phyloP scores from a whole-genome alignment of 73 alveolate species.

The Paramecium octaurelia region DNA sequence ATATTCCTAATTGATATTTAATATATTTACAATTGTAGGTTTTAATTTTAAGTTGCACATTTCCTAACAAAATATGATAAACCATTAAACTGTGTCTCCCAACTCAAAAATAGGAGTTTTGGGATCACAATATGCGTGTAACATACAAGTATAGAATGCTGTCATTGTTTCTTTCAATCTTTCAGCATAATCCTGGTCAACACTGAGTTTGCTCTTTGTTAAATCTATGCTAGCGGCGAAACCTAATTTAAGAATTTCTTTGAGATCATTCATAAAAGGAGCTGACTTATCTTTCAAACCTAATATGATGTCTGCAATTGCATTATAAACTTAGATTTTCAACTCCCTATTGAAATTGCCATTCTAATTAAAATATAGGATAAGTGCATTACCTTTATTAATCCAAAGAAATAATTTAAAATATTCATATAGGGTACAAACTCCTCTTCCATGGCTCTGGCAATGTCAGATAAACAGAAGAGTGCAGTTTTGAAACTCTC shows the following conservation, averaged over 20 bases:
- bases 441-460: conserved; percentile 36
- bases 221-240: background rate
- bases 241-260: background rate
- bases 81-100: background rate
- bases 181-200: background rate
- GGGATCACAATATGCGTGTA: conserved; percentile 19
- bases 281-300: background rate
- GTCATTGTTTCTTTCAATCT: background rate
- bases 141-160: conserved; percentile 36
- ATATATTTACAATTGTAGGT: background rate
- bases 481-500: conserved; percentile 39
- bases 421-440: conserved; percentile 22
- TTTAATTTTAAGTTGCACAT: conserved; percentile 29
- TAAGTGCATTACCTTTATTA: conserved; percentile 9
- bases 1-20: background rate
- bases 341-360: conserved; percentile 5
- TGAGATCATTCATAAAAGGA: background rate
- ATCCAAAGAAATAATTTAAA: background rate
- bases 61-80: background rate
- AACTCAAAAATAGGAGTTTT: background rate
- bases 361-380: background rate
- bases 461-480: conserved; percentile 29
- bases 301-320: background rate
- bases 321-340: background rate
- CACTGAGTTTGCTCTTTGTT: background rate